Evolutionary conservation across 441 rosid species (phyloP).

Genomic region (Bocquillonia castaneifolia): DNA sequence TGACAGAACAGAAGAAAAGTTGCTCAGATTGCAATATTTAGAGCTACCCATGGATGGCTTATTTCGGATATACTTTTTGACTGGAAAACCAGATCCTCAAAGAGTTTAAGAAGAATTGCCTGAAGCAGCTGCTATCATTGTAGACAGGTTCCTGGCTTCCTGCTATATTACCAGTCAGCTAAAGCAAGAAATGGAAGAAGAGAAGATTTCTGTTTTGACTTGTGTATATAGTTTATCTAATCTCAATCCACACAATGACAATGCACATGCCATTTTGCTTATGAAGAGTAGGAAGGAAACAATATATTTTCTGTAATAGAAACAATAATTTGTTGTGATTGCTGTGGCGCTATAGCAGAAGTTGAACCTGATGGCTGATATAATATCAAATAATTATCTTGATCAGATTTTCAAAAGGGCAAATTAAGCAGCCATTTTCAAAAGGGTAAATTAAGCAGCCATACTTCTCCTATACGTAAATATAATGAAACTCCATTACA

Average conservation of each 20-base stretch:
- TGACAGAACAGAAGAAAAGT: slow-evolving; percentile 8
- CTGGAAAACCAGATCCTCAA: not conserved
- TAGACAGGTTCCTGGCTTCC: not conserved
- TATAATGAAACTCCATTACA: not conserved
- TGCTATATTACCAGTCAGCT: not conserved
- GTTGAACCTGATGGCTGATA: not conserved
- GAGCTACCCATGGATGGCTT: too few species aligned
- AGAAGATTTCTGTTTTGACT: too few species aligned
- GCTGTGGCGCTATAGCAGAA: not conserved
- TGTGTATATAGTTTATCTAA: too few species aligned
- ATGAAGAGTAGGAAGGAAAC: not conserved
- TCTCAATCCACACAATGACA: too few species aligned
- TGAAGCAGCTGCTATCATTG: not conserved
- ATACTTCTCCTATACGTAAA: too few species aligned
- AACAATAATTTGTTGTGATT: too few species aligned
- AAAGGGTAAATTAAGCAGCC: too few species aligned
- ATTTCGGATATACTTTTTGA: not conserved
- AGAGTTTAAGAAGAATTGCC: not conserved
- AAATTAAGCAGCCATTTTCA: too few species aligned
- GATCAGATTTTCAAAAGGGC: not conserved
- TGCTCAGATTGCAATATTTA: not conserved
- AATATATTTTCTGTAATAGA: not conserved
- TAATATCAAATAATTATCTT: not conserved
- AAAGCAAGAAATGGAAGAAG: too few species aligned
- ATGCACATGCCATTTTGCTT: not conserved